phyloP scores from a whole-genome alignment of 164 flowering plant species.

The Macadamia tetraphylla region DNA sequence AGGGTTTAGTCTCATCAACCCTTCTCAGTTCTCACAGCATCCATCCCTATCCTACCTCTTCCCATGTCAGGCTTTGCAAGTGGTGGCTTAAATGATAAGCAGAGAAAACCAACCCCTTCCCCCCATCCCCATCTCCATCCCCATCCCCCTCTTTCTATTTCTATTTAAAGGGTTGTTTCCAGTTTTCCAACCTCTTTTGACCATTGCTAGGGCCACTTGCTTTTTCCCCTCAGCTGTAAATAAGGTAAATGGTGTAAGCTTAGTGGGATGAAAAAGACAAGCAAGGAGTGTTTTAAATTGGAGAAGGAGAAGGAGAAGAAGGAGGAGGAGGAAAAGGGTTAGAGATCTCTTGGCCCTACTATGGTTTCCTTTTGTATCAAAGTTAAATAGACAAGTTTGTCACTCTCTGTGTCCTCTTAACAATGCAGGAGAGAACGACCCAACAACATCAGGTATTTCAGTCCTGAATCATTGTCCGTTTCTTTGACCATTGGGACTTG shows the following conservation, averaged over 20 bases:
- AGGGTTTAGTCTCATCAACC: not conserved
- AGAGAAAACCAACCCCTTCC: too few relatives aligned
- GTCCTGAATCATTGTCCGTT: slow-evolving; percentile 7
- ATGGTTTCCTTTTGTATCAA: not conserved
- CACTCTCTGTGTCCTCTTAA: slow-evolving; percentile 1
- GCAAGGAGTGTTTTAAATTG: too few relatives aligned
- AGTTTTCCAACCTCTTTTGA: not conserved
- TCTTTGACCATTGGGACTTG: slow-evolving; percentile 4
- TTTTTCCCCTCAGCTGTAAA: too few relatives aligned
- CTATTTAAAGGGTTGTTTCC: not conserved
- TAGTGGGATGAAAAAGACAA: too few relatives aligned
- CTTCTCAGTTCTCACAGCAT: not conserved
- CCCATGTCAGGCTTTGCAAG: not conserved
- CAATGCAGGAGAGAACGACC: not conserved
- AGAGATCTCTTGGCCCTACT: not conserved
- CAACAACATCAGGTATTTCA: not conserved
- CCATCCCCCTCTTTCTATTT: too few relatives aligned
- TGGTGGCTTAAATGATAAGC: not conserved
- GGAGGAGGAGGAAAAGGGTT: not conserved
- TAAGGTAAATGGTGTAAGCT: too few relatives aligned
- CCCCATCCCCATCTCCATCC: too few relatives aligned
- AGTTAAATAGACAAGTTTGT: not conserved
- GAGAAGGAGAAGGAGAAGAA: not conserved
- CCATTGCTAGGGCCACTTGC: not conserved
- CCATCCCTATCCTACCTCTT: not conserved